phyloP scores from a whole-genome alignment of 1,139 yeast genomes.

The Torulaspora globosa region DNA sequence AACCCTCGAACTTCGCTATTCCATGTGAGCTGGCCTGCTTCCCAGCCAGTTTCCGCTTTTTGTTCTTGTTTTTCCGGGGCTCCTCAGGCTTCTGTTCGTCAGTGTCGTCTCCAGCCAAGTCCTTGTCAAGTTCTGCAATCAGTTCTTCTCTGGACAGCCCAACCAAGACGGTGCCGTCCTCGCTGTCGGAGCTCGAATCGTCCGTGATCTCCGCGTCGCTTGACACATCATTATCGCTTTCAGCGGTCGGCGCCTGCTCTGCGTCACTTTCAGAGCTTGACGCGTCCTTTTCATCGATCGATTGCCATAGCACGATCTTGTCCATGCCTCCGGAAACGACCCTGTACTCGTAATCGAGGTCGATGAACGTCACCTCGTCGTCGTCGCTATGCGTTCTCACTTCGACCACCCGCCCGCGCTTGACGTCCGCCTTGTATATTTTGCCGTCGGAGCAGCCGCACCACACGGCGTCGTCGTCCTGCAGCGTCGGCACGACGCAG shows the following conservation, averaged over 20 bases:
- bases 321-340: conserved; percentile 83
- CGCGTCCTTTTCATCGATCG: conserved; percentile 9
- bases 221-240: not conserved
- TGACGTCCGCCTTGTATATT: conserved; percentile 62
- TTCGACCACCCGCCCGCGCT: conserved; percentile 60
- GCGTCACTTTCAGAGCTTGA: conserved; percentile 10
- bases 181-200: conserved; percentile 6
- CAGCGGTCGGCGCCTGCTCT: no score
- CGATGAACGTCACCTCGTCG: conserved; percentile 67
- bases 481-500: conserved; percentile 69
- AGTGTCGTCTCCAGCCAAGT: conserved; percentile 24
- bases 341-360: conserved; percentile 74
- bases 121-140: conserved; percentile 33
- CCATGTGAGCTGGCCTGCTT: conserved; percentile 54
- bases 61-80: conserved; percentile 17
- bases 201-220: conserved; percentile 13
- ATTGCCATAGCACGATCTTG: conserved; percentile 66
- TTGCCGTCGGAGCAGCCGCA: conserved; percentile 87
- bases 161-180: conserved; percentile 20
- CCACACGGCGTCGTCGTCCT: conserved; percentile 66
- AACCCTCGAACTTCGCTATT: conserved; percentile 60
- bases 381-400: conserved; percentile 59
- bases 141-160: conserved; percentile 34
- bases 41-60: conserved; percentile 22
- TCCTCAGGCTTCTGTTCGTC: conserved; percentile 20